These are phyloP conservation scores for Aspergillus eucalypticola DNA, from an alignment of 2,329 filamentous ascomycete genomes.

Conservation along the genomic window DNA sequence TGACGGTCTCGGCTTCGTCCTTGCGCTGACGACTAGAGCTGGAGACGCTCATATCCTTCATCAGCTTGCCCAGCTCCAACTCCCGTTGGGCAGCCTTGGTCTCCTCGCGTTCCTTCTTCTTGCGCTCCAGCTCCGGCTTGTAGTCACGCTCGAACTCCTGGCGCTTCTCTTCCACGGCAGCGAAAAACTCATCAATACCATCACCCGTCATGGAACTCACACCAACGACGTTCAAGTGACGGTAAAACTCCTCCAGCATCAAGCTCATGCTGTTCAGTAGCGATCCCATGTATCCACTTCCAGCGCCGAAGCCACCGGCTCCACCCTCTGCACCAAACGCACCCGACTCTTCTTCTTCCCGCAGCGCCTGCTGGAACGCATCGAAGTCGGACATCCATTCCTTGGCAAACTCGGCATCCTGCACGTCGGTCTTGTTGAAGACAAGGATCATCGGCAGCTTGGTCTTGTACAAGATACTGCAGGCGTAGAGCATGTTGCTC, in stretches of 20 bases:
- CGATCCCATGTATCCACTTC: conserved; percentile 94
- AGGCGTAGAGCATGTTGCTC: conserved; percentile 99
- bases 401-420: conserved; percentile 85
- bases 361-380: conserved; percentile 83
- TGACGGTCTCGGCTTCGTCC: conserved; percentile 45
- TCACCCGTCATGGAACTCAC: conserved; percentile 92
- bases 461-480: conserved; percentile 97
- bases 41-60: conserved; percentile 82
- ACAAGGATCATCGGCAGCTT: conserved; percentile 98
- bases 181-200: conserved; percentile 91
- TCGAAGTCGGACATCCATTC: conserved; percentile 99
- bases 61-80: conserved; percentile 84
- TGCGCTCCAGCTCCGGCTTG: conserved; percentile 82
- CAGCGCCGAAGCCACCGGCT: conserved; percentile 61
- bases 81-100: conserved; percentile 71
- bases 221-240: conserved; percentile 86
- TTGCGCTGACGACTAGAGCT: conserved; percentile 32
- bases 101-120: conserved; percentile 72
- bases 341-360: conserved; percentile 75
- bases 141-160: conserved; percentile 89
- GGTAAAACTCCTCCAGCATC: conserved; percentile 96
- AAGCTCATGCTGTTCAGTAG: conserved; percentile 96
- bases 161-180: conserved; percentile 81
- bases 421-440: conserved; percentile 98
- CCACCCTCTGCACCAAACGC: conserved; percentile 71